Evolutionary conservation across 495 filamentous ascomycete genomes (phyloP).

Genomic region (Lepraria neglecta): DNA sequence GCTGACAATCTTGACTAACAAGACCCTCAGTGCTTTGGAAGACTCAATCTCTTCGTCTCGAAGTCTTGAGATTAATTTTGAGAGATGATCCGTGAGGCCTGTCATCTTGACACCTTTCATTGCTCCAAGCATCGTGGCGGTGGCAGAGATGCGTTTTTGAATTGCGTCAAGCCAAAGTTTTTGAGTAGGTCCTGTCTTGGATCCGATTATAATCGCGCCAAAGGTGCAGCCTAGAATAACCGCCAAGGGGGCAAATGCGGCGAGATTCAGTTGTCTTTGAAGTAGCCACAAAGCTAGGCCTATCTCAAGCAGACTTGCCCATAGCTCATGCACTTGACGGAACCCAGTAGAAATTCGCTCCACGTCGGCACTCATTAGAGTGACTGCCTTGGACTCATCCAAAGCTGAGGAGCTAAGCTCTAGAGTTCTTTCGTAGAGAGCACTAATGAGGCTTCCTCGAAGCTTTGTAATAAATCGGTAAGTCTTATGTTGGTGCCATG

Average conservation of each 20-base stretch:
- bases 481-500: constrained; percentile 49
- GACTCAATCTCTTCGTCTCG: constrained; percentile 53
- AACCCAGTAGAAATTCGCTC: constrained; percentile 47
- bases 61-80: constrained; percentile 37
- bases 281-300: constrained; percentile 53
- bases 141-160: constrained; percentile 46
- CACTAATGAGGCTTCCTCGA: constrained; percentile 50
- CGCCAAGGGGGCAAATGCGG: constrained; percentile 50
- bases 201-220: constrained; percentile 42
- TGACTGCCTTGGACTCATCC: constrained; percentile 49
- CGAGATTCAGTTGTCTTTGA: constrained; percentile 49
- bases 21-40: constrained; percentile 49
- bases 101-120: constrained; percentile 62
- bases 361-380: constrained; percentile 60
- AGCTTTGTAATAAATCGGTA: constrained; percentile 55
- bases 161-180: constrained; percentile 47
- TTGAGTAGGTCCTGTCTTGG: constrained; percentile 38
- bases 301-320: constrained; percentile 54
- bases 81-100: constrained; percentile 43
- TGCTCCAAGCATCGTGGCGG: constrained; percentile 45
- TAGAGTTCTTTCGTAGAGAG: constrained; percentile 51
- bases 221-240: constrained; percentile 45
- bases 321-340: constrained; percentile 50
- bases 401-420: constrained; percentile 38
- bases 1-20: constrained; percentile 36